Conservation (phyloP, 2,329 filamentous ascomycete species). For the Grosmannia serpens region DNA sequence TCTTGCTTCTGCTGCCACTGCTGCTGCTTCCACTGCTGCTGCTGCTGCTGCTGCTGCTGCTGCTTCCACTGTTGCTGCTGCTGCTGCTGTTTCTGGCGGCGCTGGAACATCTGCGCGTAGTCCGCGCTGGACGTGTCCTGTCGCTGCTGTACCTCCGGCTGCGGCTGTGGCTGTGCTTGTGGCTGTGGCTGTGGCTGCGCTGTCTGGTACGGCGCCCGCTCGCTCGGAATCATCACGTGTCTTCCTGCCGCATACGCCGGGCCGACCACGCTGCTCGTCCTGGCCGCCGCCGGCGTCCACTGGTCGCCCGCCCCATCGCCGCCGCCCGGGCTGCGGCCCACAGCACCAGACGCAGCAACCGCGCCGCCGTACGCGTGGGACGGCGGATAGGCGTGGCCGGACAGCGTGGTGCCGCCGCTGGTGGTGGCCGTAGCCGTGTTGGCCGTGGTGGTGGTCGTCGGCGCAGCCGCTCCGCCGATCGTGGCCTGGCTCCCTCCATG, state of each 20-base stretch:
- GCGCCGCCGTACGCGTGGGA: neutral
- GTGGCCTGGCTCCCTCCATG: neutral
- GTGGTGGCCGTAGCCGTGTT: no score
- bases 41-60: neutral
- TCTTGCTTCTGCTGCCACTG: conserved; percentile 6
- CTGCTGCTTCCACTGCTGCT: neutral
- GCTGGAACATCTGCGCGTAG: conserved; percentile 12
- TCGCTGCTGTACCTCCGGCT: neutral
- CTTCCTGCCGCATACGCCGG: neutral
- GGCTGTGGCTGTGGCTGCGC: neutral
- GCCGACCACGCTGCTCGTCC: neutral
- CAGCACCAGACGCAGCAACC: neutral
- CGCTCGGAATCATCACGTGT: neutral
- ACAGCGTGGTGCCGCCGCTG: neutral
- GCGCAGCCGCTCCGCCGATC: neutral
- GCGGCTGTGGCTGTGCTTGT: neutral
- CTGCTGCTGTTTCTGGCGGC: neutral
- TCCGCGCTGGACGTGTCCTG: neutral
- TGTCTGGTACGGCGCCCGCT: neutral
- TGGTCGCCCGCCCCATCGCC: neutral
- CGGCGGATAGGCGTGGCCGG: neutral
- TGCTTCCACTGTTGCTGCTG: neutral
- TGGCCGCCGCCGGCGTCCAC: neutral
- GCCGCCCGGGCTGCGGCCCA: neutral
- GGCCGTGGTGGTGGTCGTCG: neutral